Conservation (phyloP, 177 flowering plant genomes). For the Vitis hybrid region DNA sequence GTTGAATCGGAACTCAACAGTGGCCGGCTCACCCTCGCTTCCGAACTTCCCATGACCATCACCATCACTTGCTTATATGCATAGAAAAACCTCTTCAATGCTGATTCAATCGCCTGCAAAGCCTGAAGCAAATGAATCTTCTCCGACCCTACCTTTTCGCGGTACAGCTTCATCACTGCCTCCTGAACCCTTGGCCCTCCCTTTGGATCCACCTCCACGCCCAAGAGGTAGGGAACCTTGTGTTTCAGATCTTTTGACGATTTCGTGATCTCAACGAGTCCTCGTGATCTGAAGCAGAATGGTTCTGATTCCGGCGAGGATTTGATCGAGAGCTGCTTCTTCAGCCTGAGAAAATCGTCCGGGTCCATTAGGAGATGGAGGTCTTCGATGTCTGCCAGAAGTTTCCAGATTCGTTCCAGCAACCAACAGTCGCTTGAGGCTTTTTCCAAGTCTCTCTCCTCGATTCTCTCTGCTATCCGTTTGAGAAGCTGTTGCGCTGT, state of each 20-base stretch:
- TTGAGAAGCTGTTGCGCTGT: slow-evolving; percentile 39
- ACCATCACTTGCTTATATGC: slow-evolving; percentile 63
- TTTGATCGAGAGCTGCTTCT: slow-evolving; percentile 55
- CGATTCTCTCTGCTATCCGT: slow-evolving; percentile 40
- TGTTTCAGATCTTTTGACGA: slow-evolving; percentile 68
- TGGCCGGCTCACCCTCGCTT: slow-evolving; percentile 50
- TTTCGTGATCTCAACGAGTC: slow-evolving; percentile 49
- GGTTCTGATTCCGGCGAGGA: slow-evolving; percentile 44
- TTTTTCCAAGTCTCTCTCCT: slow-evolving; percentile 23
- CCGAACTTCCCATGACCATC: slow-evolving; percentile 77
- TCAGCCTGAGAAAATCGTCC: slow-evolving; percentile 68
- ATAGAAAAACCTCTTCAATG: slow-evolving; percentile 71
- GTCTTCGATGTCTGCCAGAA: slow-evolving; percentile 62
- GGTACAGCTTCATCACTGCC: slow-evolving; percentile 76
- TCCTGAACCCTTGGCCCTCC: slow-evolving; percentile 89
- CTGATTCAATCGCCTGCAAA: slow-evolving; percentile 69
- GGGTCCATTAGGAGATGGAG: slow-evolving; percentile 79
- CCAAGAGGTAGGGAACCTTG: slow-evolving; percentile 68
- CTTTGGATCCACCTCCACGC: slow-evolving; percentile 84
- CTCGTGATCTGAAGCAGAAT: slow-evolving; percentile 71
- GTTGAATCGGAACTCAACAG: slow-evolving; percentile 23
- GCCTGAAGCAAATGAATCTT: slow-evolving; percentile 72
- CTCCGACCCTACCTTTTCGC: slow-evolving; percentile 37
- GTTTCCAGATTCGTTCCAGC: slow-evolving; percentile 69
- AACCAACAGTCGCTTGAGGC: slow-evolving; percentile 66